Conservation (phyloP, 305 asterid species). For the Ajuga reptans region DNA sequence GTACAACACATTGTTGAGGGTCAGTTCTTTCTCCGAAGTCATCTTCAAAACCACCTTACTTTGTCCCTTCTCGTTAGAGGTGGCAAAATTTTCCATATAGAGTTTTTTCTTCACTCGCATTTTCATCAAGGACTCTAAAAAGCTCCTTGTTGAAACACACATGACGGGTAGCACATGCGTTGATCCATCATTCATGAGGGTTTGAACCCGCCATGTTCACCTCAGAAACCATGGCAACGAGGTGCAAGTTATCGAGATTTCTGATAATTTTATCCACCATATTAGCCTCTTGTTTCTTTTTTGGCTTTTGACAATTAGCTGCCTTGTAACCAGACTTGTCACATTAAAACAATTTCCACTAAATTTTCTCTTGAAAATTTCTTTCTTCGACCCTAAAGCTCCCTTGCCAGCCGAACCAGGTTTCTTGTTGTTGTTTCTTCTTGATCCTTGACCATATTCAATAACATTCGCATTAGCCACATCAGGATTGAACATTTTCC, state of each 20-base stretch:
- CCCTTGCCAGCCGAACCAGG: no score
- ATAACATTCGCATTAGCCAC: no score
- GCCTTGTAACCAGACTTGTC: background rate
- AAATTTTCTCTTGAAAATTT: background rate
- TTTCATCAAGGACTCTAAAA: no score
- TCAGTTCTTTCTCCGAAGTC: background rate
- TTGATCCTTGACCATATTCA: no score
- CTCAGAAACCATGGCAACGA: background rate
- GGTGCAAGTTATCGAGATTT: no score
- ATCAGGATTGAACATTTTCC: no score
- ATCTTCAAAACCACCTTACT: background rate
- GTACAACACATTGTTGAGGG: background rate
- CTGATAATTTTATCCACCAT: no score
- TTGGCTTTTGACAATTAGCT: no score
- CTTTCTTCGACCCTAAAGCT: background rate
- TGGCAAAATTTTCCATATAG: background rate
- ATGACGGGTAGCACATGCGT: no score
- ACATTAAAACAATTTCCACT: background rate
- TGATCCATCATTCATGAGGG: background rate
- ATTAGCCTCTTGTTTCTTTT: no score
- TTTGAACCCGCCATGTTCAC: background rate
- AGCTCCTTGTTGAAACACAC: no score
- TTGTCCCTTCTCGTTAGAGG: background rate
- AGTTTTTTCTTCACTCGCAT: background rate
- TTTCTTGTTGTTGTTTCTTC: no score